Conservation (phyloP, 805 yeast genomes). For the Millerago galiae region DNA sequence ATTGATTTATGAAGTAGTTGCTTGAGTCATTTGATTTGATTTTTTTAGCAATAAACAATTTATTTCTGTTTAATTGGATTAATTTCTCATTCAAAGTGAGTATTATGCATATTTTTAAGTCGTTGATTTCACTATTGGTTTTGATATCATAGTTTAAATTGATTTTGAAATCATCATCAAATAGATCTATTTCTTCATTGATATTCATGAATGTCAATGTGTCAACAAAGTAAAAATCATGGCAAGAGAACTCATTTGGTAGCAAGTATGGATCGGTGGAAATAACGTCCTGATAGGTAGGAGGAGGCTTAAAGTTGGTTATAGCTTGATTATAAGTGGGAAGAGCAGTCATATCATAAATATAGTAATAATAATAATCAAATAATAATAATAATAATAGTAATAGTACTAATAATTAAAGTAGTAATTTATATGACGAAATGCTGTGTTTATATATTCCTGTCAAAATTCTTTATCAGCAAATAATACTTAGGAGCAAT, state of each 20-base stretch:
- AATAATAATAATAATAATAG: too few species aligned
- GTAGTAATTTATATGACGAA: too few species aligned
- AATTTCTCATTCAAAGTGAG: constrained; percentile 16
- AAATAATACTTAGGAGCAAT: too few species aligned
- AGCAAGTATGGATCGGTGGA: constrained; percentile 8
- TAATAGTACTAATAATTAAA: too few species aligned
- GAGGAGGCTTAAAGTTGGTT: constrained; percentile 15
- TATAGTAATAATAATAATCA: not conserved
- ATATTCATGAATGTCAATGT: constrained; percentile 1
- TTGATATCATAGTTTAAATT: not conserved
- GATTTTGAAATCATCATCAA: constrained; percentile 6
- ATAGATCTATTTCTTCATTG: constrained; percentile 5
- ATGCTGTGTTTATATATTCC: too few species aligned
- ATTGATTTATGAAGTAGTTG: constrained; percentile 16
- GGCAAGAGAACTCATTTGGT: constrained; percentile 11
- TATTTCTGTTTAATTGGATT: constrained; percentile 16
- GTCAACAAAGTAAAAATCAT: constrained; percentile 8
- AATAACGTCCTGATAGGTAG: constrained; percentile 16
- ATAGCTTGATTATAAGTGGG: constrained; percentile 19
- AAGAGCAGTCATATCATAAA: not conserved
- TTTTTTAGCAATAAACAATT: constrained; percentile 15
- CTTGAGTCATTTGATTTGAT: constrained; percentile 12
- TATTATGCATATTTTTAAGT: constrained; percentile 6
- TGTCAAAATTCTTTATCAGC: too few species aligned
- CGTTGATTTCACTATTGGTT: constrained; percentile 11